Evolutionary conservation across 2,329 filamentous ascomycete genomes (phyloP), one percentile per base, ranked within the genome.

Genomic region (Rhynchosporium secalis): DNA sequence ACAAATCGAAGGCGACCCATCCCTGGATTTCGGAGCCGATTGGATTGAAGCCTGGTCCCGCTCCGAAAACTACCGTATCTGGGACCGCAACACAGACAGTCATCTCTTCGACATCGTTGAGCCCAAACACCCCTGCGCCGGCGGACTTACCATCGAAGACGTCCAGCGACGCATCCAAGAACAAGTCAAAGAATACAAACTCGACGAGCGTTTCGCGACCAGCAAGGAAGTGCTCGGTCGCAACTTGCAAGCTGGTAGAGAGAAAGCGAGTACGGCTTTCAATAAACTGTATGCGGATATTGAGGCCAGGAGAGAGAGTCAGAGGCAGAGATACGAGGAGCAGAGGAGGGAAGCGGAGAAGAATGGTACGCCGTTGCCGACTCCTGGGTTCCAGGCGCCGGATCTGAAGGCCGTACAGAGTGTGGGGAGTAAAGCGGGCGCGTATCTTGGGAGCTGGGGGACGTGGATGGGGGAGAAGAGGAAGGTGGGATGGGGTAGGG

Each of bases 51-150:
- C 86, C 26, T 99, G 95, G 95, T 85, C 85, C 70, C 83, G 83
- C 65, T 97, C 94, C 0, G 89, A 96, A 65, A 98, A 98, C 73
- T 96, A 95, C 76, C 85, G 89, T 56, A 88, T 99, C 64, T 99
- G 96, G 86, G 83, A 93, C 67, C 81, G 83, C 13, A 80, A 90
- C 69, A 91, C 89, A 2, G 93, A 97, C 72, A 87, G 88, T 15
- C 90, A 96, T 71, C 83, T 99, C 15, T 99, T 98, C 73, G 94
- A 96, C 69, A 91, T 99, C 66, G 90, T 96, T 13, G 92, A 96
- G 72, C 95, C 95, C 1, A 88, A 88, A 65, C 95, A 99, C 75
- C 95, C 95, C 3, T 97, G 91, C 74, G 93, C 93, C 0, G 95
- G 95, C 31, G 94, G 92, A 0, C 81, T 99, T 26, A 93, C 89